Evolutionary conservation across 2,329 filamentous ascomycete genomes (phyloP).

Genomic region (Penicillium sp.): DNA sequence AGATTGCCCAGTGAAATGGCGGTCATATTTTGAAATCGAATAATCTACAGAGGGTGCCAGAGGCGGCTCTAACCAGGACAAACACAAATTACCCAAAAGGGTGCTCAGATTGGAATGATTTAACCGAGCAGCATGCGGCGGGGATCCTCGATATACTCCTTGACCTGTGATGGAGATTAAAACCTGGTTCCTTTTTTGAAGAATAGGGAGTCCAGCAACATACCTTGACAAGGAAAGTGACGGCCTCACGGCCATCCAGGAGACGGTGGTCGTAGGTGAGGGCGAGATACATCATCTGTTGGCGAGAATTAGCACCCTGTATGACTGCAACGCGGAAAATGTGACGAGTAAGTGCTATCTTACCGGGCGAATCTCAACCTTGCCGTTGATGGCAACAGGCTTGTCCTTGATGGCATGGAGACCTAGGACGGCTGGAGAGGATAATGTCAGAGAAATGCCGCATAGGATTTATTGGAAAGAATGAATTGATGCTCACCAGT

Average conservation of each 20-base stretch:
- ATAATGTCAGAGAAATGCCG: neutral
- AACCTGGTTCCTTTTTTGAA: conserved; percentile 7
- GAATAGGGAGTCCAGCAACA: conserved; percentile 15
- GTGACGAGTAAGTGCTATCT: conserved; percentile 28
- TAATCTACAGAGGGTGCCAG: conserved; percentile 37
- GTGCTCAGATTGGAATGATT: conserved; percentile 4
- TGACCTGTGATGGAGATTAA: conserved; percentile 56
- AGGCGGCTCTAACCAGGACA: conserved; percentile 22
- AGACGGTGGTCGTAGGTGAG: conserved; percentile 97
- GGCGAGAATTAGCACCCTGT: conserved; percentile 18
- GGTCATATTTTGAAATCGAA: conserved; percentile 29
- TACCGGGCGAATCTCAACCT: conserved; percentile 86
- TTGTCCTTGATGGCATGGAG: conserved; percentile 97
- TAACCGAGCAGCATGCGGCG: conserved; percentile 77
- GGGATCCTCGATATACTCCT: conserved; percentile 97
- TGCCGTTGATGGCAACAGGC: conserved; percentile 85
- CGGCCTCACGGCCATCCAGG: conserved; percentile 90
- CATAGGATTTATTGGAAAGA: neutral
- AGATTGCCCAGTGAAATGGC: conserved; percentile 20
- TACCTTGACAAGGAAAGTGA: conserved; percentile 90
- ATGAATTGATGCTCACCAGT: conserved; percentile 56
- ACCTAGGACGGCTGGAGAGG: conserved; percentile 70
- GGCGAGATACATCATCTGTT: conserved; percentile 96
- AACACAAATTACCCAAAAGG: conserved; percentile 16
- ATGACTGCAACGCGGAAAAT: neutral